phyloP scores from a whole-genome alignment of 2,329 filamentous ascomycete species.

The Pseudofabraea citricarpa region DNA sequence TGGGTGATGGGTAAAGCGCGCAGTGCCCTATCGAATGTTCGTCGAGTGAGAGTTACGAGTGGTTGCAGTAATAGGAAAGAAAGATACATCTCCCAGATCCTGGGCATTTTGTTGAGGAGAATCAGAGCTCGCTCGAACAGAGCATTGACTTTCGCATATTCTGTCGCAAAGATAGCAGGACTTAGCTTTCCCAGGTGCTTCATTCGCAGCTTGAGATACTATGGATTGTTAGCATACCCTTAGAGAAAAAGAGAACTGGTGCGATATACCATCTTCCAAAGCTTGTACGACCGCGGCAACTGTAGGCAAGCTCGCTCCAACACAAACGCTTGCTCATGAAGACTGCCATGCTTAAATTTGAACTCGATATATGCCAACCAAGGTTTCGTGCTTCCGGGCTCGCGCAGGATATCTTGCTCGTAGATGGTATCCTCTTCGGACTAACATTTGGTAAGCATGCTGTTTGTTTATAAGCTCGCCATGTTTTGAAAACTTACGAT shows the following conservation, averaged over 20 bases:
- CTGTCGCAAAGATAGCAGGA: slow-evolving; percentile 69
- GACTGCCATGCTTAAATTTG: slow-evolving; percentile 80
- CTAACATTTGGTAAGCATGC: slow-evolving; percentile 37
- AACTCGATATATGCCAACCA: slow-evolving; percentile 93
- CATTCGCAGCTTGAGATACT: slow-evolving; percentile 82
- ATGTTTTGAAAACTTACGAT: slow-evolving; percentile 23
- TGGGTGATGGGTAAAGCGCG: slow-evolving; percentile 90
- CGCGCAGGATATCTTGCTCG: slow-evolving; percentile 90
- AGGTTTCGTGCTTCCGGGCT: slow-evolving; percentile 80
- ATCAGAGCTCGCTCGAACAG: slow-evolving; percentile 91
- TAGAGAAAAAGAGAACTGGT: slow-evolving; percentile 1
- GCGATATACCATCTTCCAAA: slow-evolving; percentile 81
- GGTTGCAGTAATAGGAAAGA: slow-evolving; percentile 86
- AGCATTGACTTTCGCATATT: slow-evolving; percentile 91
- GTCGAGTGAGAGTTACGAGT: slow-evolving; percentile 79
- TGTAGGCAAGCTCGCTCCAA: slow-evolving; percentile 89
- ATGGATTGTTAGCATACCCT: slow-evolving; percentile 13
- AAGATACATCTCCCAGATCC: slow-evolving; percentile 97
- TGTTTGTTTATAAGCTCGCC: not conserved
- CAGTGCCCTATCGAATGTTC: slow-evolving; percentile 87
- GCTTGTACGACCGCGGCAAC: slow-evolving; percentile 91
- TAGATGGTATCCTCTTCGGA: slow-evolving; percentile 88
- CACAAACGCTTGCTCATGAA: slow-evolving; percentile 79
- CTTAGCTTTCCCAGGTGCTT: slow-evolving; percentile 81
- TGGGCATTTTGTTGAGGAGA: slow-evolving; percentile 96